phyloP scores from a whole-genome alignment of 2,329 filamentous ascomycete genomes.

The Colletotrichum theobromicola region DNA sequence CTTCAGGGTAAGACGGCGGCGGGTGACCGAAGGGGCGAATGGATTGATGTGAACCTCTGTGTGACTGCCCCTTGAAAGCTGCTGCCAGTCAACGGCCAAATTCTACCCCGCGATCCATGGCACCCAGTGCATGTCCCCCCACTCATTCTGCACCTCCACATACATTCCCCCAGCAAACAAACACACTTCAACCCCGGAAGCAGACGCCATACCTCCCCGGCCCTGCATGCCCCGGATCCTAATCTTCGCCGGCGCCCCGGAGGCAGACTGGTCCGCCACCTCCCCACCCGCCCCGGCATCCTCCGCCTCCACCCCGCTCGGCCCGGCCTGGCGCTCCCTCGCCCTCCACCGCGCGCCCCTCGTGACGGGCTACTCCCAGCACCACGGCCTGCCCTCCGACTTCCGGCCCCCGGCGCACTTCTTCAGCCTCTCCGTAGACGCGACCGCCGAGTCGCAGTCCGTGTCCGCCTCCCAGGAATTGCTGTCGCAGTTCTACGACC shows the following conservation, averaged over 20 bases:
- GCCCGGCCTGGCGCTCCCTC: conserved; percentile 60
- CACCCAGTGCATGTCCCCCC: not conserved
- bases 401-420: conserved; percentile 43
- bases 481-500: conserved; percentile 74
- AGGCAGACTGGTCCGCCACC: conserved; percentile 28
- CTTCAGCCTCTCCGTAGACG: conserved; percentile 46
- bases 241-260: conserved; percentile 40
- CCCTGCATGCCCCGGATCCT: conserved; percentile 39
- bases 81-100: not conserved
- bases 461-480: conserved; percentile 23
- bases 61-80: not conserved
- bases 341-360: conserved; percentile 51
- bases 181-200: not conserved
- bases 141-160: not conserved
- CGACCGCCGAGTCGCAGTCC: not conserved
- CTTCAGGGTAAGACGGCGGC: not conserved
- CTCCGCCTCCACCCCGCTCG: not conserved
- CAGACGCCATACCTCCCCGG: not conserved
- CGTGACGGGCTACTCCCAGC: conserved; percentile 58
- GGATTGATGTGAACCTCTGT: not conserved
- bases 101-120: not conserved
- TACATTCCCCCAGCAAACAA: not conserved
- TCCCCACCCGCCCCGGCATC: conserved; percentile 11
- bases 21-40: not conserved
- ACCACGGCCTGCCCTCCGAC: conserved; percentile 39